Evolutionary conservation across 495 filamentous ascomycete species (phyloP).

Genomic region (Rostrohypoxylon terebratum): DNA sequence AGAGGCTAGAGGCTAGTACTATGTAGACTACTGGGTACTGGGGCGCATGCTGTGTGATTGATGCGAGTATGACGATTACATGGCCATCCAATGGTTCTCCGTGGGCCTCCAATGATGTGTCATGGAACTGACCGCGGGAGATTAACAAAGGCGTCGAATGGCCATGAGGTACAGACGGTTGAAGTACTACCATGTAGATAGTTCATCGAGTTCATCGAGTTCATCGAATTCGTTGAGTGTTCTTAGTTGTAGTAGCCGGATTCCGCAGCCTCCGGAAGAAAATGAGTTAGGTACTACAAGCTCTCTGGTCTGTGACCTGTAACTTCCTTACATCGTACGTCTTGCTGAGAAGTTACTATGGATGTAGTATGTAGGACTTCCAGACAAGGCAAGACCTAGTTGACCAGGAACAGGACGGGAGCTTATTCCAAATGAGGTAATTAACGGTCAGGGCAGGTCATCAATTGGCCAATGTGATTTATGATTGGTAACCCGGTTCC

Average conservation of each 20-base stretch:
- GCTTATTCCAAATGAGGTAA: constrained; percentile 35
- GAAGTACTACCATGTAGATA: too few relatives aligned
- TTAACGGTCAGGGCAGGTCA: constrained; percentile 6
- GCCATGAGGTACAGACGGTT: constrained; percentile 37
- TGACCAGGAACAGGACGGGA: constrained; percentile 39
- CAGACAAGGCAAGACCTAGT: constrained; percentile 30
- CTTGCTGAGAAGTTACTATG: not conserved
- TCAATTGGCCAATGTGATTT: constrained; percentile 34
- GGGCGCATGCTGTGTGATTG: constrained; percentile 45
- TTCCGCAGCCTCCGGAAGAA: constrained; percentile 41
- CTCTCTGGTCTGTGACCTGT: not conserved
- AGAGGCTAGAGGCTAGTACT: too few relatives aligned
- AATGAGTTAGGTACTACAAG: constrained; percentile 38
- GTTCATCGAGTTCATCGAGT: too few relatives aligned
- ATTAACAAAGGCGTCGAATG: constrained; percentile 44
- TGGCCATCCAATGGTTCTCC: constrained; percentile 35
- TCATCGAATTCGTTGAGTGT: too few relatives aligned
- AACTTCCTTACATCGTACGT: constrained; percentile 13
- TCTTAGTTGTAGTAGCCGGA: constrained; percentile 32
- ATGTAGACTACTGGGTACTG: too few relatives aligned
- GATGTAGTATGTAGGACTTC: not conserved
- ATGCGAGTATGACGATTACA: constrained; percentile 44
- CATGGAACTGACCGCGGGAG: constrained; percentile 40
- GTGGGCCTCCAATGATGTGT: constrained; percentile 6
- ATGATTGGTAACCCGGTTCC: constrained; percentile 29